Evolutionary conservation across 78 protist genomes (phyloP).

Genomic region (Monocercomonoides exilis): DNA sequence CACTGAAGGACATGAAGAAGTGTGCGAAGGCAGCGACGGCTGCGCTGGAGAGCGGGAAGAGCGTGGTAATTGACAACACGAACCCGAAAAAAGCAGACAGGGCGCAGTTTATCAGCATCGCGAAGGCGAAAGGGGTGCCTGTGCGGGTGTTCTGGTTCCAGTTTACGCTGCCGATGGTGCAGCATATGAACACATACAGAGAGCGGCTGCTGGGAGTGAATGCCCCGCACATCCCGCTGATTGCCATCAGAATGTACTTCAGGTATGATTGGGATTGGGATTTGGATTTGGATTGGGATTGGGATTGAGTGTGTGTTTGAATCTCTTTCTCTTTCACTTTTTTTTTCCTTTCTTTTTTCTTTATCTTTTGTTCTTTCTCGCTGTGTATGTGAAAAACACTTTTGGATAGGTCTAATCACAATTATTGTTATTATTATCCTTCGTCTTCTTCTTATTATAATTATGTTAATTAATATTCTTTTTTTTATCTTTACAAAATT

Average conservation of each 20-base stretch:
- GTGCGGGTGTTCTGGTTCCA: conserved; percentile 41
- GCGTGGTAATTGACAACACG: conserved; percentile 64
- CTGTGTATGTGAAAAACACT: no score
- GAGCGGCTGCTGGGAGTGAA: conserved; percentile 17
- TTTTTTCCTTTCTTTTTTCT: no score
- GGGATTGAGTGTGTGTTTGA: no score
- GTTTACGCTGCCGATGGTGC: conserved; percentile 25
- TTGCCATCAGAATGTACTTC: background rate
- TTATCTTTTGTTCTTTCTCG: no score
- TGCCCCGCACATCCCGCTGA: background rate
- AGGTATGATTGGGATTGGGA: no score
- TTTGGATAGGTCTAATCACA: no score
- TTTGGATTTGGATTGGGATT: no score
- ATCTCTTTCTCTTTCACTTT: no score
- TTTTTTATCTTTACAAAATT: no score
- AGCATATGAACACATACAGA: conserved; percentile 51
- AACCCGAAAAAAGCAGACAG: conserved; percentile 39
- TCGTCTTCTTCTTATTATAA: no score
- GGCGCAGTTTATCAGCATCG: background rate
- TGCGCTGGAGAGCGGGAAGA: conserved; percentile 34
- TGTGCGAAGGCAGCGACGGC: conserved; percentile 27
- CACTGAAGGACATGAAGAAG: conserved; percentile 30
- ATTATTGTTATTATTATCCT: no score
- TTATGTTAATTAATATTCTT: no score
- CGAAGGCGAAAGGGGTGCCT: conserved; percentile 1